phyloP scores from a whole-genome alignment of 345 rosid genomes.

The Ricinus communis region DNA sequence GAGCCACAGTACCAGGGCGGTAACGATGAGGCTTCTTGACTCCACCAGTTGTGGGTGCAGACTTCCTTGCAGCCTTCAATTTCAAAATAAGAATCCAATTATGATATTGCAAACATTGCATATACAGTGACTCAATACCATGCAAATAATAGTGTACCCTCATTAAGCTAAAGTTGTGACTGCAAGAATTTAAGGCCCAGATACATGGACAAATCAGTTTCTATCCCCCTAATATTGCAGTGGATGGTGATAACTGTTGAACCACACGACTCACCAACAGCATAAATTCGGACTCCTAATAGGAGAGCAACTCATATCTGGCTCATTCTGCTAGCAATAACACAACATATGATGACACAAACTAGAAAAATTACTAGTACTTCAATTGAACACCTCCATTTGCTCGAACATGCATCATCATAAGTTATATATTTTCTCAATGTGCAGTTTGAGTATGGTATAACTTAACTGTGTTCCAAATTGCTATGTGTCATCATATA shows the following conservation, averaged over 20 bases:
- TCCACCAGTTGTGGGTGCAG: slow-evolving; percentile 65
- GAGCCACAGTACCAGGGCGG: slow-evolving; percentile 61
- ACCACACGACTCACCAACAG: neutral
- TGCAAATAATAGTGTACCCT: neutral
- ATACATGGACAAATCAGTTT: neutral
- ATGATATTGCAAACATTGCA: neutral
- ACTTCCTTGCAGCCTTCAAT: slow-evolving; percentile 55
- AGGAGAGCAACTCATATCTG: neutral
- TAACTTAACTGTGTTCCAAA: no score
- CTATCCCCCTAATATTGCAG: neutral
- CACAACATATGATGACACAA: neutral
- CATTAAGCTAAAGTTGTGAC: neutral
- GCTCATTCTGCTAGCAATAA: neutral
- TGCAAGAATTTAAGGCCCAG: neutral
- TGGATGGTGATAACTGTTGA: neutral
- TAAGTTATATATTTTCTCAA: no score
- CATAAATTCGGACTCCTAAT: neutral
- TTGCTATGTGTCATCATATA: no score
- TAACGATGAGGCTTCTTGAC: slow-evolving; percentile 64
- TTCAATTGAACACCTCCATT: neutral
- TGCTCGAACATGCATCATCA: neutral
- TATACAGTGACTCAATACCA: no score
- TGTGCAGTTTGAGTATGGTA: no score
- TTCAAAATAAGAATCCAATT: neutral
- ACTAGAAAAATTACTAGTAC: no score